These are phyloP conservation scores for Colletotrichum liaoningense DNA, from an alignment of 2,329 filamentous ascomycete species.

Conservation along the genomic window DNA sequence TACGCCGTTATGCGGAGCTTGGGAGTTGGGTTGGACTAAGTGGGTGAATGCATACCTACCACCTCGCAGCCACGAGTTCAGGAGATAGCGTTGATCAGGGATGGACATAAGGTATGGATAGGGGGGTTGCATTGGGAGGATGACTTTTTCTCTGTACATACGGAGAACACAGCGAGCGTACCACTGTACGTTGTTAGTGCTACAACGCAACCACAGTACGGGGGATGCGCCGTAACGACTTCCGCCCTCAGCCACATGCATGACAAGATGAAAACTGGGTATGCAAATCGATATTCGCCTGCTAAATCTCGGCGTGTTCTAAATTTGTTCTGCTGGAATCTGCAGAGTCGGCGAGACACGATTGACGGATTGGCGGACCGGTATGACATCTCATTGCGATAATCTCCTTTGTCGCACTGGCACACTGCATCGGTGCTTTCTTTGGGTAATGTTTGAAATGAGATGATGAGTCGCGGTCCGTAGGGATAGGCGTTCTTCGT, in stretches of 20 bases:
- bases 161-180: not conserved
- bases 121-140: conserved; percentile 21
- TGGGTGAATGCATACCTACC: not conserved
- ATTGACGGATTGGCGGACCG: conserved; percentile 9
- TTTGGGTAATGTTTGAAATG: not conserved
- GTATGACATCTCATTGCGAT: conserved; percentile 20
- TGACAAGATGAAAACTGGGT: conserved; percentile 31
- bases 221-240: not conserved
- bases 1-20: not conserved
- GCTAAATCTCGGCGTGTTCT: conserved; percentile 32
- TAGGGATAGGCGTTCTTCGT: not conserved
- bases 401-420: conserved; percentile 10
- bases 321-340: conserved; percentile 24
- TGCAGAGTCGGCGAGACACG: not conserved
- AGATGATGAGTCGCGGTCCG: not conserved
- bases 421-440: not conserved
- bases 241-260: conserved; percentile 23
- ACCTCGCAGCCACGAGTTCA: not conserved
- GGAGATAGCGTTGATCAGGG: conserved; percentile 9
- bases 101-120: conserved; percentile 7
- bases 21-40: not conserved
- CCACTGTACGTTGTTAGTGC: not conserved
- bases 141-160: not conserved
- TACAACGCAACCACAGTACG: not conserved
- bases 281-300: conserved; percentile 23